These are phyloP conservation scores for Magnaporthiopsis poae DNA, from an alignment of 2,329 filamentous ascomycete species.

Conservation along the genomic window DNA sequence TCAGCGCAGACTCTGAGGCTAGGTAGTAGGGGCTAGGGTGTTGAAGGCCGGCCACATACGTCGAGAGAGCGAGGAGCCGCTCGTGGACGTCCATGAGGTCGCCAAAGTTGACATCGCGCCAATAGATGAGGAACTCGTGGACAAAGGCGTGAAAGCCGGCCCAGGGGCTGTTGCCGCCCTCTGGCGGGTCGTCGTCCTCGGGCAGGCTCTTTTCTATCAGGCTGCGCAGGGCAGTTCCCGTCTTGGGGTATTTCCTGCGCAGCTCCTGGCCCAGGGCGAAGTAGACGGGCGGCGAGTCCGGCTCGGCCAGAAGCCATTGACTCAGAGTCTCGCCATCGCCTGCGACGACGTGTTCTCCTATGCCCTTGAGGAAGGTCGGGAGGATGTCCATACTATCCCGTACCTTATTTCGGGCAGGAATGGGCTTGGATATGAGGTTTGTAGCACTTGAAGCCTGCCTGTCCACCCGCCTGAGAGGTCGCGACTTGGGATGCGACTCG, in stretches of 20 bases:
- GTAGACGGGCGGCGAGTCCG: constrained; percentile 58
- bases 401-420: no score
- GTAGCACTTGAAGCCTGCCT: not conserved
- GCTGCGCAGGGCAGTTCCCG: constrained; percentile 45
- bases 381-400: constrained; percentile 3
- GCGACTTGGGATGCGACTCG: not conserved
- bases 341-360: constrained; percentile 46
- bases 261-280: constrained; percentile 59
- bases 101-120: constrained; percentile 68
- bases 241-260: constrained; percentile 42
- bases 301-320: constrained; percentile 65
- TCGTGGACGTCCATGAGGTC: constrained; percentile 69
- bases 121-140: constrained; percentile 69
- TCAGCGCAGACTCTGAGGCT: not conserved
- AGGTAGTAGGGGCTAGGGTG: no score
- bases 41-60: not conserved
- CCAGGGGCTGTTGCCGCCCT: constrained; percentile 61
- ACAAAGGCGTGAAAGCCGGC: constrained; percentile 69
- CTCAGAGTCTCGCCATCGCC: constrained; percentile 54
- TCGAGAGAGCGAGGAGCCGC: constrained; percentile 54
- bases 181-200: constrained; percentile 51
- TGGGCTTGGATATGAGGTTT: not conserved
- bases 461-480: not conserved
- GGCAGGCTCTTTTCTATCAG: constrained; percentile 56
- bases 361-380: constrained; percentile 50